These are phyloP conservation scores for Ophiocytium majus DNA, from an alignment of 352 stramenopile genomes.

Conservation along the genomic window DNA sequence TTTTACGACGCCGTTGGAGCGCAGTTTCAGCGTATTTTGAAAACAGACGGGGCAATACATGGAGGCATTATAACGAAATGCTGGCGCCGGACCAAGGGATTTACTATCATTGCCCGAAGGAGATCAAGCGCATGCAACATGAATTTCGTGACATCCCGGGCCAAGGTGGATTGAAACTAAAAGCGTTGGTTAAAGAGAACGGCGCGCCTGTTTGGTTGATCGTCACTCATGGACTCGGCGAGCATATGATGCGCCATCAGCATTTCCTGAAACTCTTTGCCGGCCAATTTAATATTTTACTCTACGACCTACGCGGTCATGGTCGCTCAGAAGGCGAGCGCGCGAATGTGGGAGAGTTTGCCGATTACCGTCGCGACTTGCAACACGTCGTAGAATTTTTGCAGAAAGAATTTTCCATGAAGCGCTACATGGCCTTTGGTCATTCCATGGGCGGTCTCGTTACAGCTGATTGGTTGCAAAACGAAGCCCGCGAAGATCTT, in stretches of 20 bases:
- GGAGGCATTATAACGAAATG: not conserved
- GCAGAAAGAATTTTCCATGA: not conserved
- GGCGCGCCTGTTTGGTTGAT: not conserved
- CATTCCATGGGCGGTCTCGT: constrained; percentile 5
- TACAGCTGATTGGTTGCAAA: not conserved
- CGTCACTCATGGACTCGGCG: not conserved
- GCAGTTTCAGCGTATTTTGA: not conserved
- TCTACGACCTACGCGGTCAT: constrained; percentile 11
- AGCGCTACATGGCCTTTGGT: not conserved
- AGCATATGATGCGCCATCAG: constrained; percentile 1
- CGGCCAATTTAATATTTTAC: not conserved
- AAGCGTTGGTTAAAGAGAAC: not conserved
- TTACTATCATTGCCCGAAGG: no score
- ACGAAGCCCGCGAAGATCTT: not conserved
- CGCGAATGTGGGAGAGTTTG: not conserved
- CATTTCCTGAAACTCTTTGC: not conserved
- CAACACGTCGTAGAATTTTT: not conserved
- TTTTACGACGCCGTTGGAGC: constrained; percentile 11
- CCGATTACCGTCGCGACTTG: not conserved
- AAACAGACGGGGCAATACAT: constrained; percentile 14
- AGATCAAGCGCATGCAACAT: not conserved
- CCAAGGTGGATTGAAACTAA: not conserved
- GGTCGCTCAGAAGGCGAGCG: not conserved
- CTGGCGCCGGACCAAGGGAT: no score
- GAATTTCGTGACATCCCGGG: not conserved